These are phyloP conservation scores for Thalassiosira livingstoniorum DNA, from an alignment of 352 stramenopile species.

Conservation along the genomic window DNA sequence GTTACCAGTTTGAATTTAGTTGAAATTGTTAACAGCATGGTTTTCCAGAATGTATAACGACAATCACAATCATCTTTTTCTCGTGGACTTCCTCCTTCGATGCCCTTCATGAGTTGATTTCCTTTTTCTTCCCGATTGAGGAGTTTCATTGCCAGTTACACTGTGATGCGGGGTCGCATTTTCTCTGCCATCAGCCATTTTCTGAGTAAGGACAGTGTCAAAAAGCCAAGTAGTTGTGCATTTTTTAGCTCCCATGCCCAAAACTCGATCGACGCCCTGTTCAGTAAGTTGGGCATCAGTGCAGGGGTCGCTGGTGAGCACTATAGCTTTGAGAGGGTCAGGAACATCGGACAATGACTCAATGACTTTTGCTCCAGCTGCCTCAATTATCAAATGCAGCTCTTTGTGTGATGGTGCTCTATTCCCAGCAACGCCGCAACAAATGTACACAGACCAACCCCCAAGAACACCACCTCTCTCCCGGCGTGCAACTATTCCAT, in stretches of 20 bases:
- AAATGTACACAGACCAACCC: constrained; percentile 63
- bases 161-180: background rate
- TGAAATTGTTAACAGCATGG: too few species aligned
- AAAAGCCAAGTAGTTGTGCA: constrained; percentile 53
- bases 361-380: constrained; percentile 56
- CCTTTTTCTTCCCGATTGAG: constrained; percentile 20
- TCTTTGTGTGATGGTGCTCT: constrained; percentile 64
- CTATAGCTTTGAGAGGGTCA: constrained; percentile 47
- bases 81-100: background rate
- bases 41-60: too few species aligned
- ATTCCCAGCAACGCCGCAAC: constrained; percentile 68
- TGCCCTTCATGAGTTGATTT: background rate
- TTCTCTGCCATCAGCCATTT: constrained; percentile 26
- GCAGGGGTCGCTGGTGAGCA: constrained; percentile 65
- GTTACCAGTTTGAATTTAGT: too few species aligned
- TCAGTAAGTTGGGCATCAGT: constrained; percentile 37
- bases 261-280: constrained; percentile 34
- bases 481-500: constrained; percentile 42
- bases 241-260: constrained; percentile 42
- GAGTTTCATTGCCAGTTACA: background rate
- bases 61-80: background rate
- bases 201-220: constrained; percentile 59
- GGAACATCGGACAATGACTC: constrained; percentile 33
- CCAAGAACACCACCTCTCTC: constrained; percentile 59
- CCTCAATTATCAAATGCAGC: constrained; percentile 64